These are phyloP conservation scores for Coemansia sp. DNA, from an alignment of 192 early-diverging fungal genomes.

Conservation along the genomic window DNA sequence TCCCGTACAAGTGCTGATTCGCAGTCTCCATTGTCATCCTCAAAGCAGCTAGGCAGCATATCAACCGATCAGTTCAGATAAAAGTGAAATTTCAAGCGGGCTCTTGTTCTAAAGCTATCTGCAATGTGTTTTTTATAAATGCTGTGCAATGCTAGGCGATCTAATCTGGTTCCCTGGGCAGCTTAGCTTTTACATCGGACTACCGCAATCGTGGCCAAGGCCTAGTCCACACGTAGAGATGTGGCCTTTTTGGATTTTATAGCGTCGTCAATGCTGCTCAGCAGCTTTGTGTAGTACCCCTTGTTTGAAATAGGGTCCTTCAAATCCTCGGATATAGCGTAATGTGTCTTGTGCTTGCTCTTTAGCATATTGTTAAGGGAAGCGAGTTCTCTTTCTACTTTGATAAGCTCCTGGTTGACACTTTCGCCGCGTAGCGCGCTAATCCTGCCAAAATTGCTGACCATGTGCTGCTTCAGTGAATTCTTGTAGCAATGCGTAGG, in stretches of 20 bases:
- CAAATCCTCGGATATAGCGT: conserved; percentile 26
- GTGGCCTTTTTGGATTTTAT: conserved; percentile 19
- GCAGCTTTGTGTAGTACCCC: conserved; percentile 40
- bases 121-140: too few relatives aligned
- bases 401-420: conserved; percentile 17
- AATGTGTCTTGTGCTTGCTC: conserved; percentile 28
- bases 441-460: conserved; percentile 33
- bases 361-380: conserved; percentile 29
- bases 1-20: conserved; percentile 25
- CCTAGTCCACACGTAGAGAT: conserved; percentile 40
- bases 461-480: conserved; percentile 52
- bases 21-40: conserved; percentile 5
- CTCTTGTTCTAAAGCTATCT: too few relatives aligned
- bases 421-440: conserved; percentile 21
- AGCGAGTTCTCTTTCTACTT: conserved; percentile 21
- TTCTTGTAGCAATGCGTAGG: conserved; percentile 69
- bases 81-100: too few relatives aligned
- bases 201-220: not conserved
- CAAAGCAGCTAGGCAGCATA: conserved; percentile 13
- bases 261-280: conserved; percentile 40
- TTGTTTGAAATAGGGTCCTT: conserved; percentile 31
- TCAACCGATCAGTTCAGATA: conserved; percentile 19
- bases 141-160: too few relatives aligned
- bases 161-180: too few relatives aligned
- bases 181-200: too few relatives aligned